Percentiles rank a stretch among this genome's conserved stretches.
These are phyloP conservation scores for Phyllostachys edulis DNA, from an alignment of 176 grass and related monocot genomes.

Conservation along the genomic window DNA sequence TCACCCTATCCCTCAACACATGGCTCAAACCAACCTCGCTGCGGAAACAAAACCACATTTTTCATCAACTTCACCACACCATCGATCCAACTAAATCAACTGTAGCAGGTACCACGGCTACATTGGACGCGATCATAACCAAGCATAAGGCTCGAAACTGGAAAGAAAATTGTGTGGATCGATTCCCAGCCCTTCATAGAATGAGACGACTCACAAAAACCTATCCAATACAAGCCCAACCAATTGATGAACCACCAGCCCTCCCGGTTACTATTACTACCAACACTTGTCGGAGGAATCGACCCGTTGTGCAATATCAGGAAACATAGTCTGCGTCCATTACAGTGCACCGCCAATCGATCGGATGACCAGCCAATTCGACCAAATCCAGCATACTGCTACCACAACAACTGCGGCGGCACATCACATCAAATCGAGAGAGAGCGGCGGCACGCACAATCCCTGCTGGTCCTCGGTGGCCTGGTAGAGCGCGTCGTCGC, in stretches of 20 bases:
- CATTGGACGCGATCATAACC: not conserved
- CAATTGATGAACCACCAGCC: not conserved
- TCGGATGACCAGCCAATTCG: not conserved
- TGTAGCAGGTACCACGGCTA: not conserved
- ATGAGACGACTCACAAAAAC: not conserved
- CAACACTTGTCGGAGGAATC: not conserved
- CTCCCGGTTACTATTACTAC: not conserved
- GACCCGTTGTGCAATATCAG: not conserved
- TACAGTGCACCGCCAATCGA: not conserved
- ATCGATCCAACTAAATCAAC: not conserved
- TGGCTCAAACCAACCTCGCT: not conserved
- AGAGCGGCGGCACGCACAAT: constrained; percentile 49
- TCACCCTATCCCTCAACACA: not conserved
- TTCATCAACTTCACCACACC: no score
- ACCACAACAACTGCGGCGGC: not conserved
- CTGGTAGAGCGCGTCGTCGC: constrained; percentile 93
- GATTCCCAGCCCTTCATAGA: not conserved
- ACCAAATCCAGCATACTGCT: not conserved
- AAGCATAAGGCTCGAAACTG: not conserved
- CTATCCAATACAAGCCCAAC: not conserved
- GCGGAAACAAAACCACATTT: no score
- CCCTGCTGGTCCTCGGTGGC: constrained; percentile 93
- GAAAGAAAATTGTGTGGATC: not conserved
- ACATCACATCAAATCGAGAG: not conserved
- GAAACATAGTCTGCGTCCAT: not conserved